Evolutionary conservation across 257 asterid genomes (phyloP).

Genomic region (Rehmannia glutinosa): DNA sequence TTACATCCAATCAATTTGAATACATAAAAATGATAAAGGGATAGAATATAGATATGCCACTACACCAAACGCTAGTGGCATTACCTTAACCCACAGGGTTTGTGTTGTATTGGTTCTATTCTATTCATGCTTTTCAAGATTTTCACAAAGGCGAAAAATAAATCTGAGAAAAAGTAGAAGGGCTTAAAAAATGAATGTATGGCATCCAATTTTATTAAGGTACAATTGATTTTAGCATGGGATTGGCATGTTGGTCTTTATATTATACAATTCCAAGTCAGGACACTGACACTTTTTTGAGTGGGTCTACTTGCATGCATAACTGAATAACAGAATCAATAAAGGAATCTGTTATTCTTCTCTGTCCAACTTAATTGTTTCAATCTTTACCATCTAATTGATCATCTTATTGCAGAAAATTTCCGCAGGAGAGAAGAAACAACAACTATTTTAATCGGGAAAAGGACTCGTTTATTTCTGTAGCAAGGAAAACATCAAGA

Average conservation of each 20-base stretch:
- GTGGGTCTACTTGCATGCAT: constrained; percentile 32
- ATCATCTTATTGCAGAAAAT: neutral
- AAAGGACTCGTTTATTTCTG: neutral
- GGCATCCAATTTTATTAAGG: neutral
- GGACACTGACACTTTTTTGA: constrained; percentile 21
- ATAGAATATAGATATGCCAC: too few relatives aligned
- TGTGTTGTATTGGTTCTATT: too few relatives aligned
- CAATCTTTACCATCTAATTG: neutral
- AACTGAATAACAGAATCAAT: constrained; percentile 55
- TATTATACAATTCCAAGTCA: constrained; percentile 1
- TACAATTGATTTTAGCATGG: constrained; percentile 20
- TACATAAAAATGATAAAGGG: too few relatives aligned
- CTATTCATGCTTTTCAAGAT: too few relatives aligned
- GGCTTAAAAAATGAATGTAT: neutral
- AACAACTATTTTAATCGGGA: neutral
- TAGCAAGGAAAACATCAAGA: neutral
- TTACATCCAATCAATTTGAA: too few relatives aligned
- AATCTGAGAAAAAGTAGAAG: too few relatives aligned
- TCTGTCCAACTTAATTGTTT: neutral
- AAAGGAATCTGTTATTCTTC: constrained; percentile 33
- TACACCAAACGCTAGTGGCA: too few relatives aligned
- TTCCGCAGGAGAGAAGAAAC: neutral
- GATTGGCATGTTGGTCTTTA: constrained; percentile 22
- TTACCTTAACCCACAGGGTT: too few relatives aligned
- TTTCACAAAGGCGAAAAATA: too few relatives aligned